A percentile compares a stretch with the other conserved stretches of the same genome.
These are phyloP conservation scores for Gyromitra esculenta DNA, from an alignment of 2,329 filamentous ascomycete genomes.

Conservation along the genomic window DNA sequence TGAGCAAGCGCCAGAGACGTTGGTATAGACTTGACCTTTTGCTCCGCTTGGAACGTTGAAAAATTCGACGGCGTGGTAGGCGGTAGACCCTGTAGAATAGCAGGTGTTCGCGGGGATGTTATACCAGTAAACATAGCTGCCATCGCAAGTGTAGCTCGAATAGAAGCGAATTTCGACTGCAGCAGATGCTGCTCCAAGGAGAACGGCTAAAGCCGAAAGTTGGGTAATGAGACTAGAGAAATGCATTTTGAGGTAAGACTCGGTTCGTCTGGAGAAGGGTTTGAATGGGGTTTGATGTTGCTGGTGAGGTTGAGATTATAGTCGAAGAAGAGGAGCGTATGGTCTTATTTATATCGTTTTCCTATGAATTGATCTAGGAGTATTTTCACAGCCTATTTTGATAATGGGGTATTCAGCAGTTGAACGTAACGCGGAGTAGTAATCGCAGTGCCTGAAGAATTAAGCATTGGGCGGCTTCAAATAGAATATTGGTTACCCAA, in stretches of 20 bases:
- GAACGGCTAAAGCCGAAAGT: slow-evolving; percentile 16
- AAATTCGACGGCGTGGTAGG: slow-evolving; percentile 3
- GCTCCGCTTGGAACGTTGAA: slow-evolving; percentile 14
- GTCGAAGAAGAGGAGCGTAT: too few relatives aligned
- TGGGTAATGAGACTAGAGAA: slow-evolving; percentile 5
- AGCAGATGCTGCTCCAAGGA: slow-evolving; percentile 10
- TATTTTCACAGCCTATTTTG: too few relatives aligned
- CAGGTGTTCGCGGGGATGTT: slow-evolving; percentile 23
- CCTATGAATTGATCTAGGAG: not conserved
- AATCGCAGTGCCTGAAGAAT: too few relatives aligned
- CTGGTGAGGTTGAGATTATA: not conserved
- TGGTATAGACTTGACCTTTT: slow-evolving; percentile 12
- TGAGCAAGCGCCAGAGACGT: not conserved
- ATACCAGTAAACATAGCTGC: slow-evolving; percentile 9
- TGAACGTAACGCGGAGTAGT: too few relatives aligned
- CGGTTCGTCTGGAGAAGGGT: not conserved
- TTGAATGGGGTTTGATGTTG: not conserved
- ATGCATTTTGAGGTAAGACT: slow-evolving; percentile 5
- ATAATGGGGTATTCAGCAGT: too few relatives aligned
- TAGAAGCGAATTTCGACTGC: slow-evolving; percentile 27
- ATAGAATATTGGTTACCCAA: too few relatives aligned
- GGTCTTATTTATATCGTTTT: slow-evolving; percentile 5
- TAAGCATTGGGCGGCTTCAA: too few relatives aligned
- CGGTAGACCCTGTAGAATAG: not conserved
- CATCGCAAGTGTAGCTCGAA: not conserved